Percentiles rank a stretch among this genome's conserved stretches.
phyloP scores from a whole-genome alignment of 163 green algal species.

The Smithsoniella earleae region DNA sequence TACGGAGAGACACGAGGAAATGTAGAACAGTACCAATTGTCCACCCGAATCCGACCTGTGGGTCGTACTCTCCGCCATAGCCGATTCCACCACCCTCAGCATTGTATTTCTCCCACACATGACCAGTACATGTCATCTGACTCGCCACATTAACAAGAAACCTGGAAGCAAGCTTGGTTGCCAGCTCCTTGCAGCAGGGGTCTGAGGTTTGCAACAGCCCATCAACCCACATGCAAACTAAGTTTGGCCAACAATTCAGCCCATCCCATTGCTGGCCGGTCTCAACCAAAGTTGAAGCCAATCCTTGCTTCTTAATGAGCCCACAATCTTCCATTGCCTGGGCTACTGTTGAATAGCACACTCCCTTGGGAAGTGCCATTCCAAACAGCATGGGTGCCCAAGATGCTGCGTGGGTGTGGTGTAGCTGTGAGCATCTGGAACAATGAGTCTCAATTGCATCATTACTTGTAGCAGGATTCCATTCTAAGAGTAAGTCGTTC shows the following conservation, averaged over 20 bases:
- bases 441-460: background rate
- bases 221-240: slow-evolving; percentile 76
- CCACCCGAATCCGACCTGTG: slow-evolving; percentile 86
- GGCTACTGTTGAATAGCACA: slow-evolving; percentile 41
- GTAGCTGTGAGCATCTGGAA: background rate
- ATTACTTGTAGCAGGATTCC: no score
- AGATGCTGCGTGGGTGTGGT: slow-evolving; percentile 45
- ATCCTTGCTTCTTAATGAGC: slow-evolving; percentile 53
- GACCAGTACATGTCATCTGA: slow-evolving; percentile 31
- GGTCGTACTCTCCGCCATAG: slow-evolving; percentile 76
- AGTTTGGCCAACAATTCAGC: slow-evolving; percentile 85
- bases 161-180: background rate
- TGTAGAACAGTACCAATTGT: slow-evolving; percentile 71
- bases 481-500: no score
- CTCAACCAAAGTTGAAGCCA: slow-evolving; percentile 44
- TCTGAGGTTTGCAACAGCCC: no score
- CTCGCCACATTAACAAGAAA: background rate
- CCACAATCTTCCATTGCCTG: slow-evolving; percentile 49
- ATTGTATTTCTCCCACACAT: slow-evolving; percentile 67
- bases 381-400: slow-evolving; percentile 81
- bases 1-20: no score
- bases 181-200: background rate
- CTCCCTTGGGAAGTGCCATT: slow-evolving; percentile 32
- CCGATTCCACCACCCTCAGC: slow-evolving; percentile 39
- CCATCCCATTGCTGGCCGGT: slow-evolving; percentile 86